Base-by-base conservation (phyloP, 2,329 filamentous ascomycete species). In the Cytospora paraplurivora region DNA sequence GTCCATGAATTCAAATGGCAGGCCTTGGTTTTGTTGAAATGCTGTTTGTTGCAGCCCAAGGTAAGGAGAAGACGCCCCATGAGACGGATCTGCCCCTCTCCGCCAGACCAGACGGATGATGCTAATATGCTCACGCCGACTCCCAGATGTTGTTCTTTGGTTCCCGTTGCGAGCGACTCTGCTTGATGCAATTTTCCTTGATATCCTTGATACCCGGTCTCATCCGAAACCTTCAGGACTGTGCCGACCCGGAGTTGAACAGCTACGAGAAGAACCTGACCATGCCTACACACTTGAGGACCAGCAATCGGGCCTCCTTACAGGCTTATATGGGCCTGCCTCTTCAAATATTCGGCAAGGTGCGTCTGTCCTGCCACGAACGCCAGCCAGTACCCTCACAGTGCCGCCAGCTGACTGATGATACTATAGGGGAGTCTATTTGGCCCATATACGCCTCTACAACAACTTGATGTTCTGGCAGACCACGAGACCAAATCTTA, bases 101-200 rank as follows among this genome's bases (percentile, higher is more conserved):
- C 13, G 7, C 32, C 10, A 4, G 13, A 13, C 11, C 8, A n/a
- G 13, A 2, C 7, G 37, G 19, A 19, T 19, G 44, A 52, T 57
- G 13, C 52, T 27, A 32, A 60, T 53, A 56, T 19, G 33, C 58
- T 6, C 52, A 12, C 17, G 32, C 27, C 32, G 38, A 15, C 33
- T 15, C 34, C 0, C 69, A 97, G 93, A 98, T 98, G 90, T 88
- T 99, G 60, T 98, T 99, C 79, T 99, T 98, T 72, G 93, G 95
- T 67, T 93, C 94, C n/a, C 88, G 93, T 70, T 98, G 95, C 76
- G 95, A 99, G 76, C 86, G 91, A 68, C 80, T 99, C 69, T 99
- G 95, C 84, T 96, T 98, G 91, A 93, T 97, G 78, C 95, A 99
- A 76, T 99, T 98, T 79, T 95, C 94, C 51, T 85, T 99, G 53